These are phyloP conservation scores for Monilinia vaccinii-corymbosi DNA, from an alignment of 2,329 filamentous ascomycete genomes.

Conservation along the genomic window DNA sequence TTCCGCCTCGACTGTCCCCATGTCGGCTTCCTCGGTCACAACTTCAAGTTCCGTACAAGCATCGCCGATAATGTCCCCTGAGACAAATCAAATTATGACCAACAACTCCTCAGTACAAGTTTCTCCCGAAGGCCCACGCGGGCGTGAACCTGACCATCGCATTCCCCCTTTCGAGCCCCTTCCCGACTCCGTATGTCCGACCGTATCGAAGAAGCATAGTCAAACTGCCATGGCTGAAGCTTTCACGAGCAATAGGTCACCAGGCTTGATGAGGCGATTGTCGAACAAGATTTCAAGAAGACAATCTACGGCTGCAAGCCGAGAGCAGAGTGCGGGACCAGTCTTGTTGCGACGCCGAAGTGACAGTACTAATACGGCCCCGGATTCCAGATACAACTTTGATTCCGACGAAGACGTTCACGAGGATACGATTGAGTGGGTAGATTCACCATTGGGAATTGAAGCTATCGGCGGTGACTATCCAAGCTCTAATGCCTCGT, in stretches of 20 bases:
- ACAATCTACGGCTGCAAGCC: slow-evolving; percentile 65
- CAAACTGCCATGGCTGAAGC: slow-evolving; percentile 55
- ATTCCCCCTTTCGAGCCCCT: slow-evolving; percentile 52
- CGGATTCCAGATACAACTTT: slow-evolving; percentile 37
- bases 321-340: slow-evolving; percentile 83
- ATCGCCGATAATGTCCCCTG: slow-evolving; percentile 50
- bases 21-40: slow-evolving; percentile 46
- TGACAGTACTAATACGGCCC: slow-evolving; percentile 71
- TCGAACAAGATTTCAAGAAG: slow-evolving; percentile 74
- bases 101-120: slow-evolving; percentile 55
- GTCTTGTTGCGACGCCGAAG: slow-evolving; percentile 72
- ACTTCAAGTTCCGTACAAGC: slow-evolving; percentile 44
- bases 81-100: slow-evolving; percentile 40
- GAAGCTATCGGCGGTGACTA: slow-evolving; percentile 40
- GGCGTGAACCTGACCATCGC: slow-evolving; percentile 43
- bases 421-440: slow-evolving; percentile 34
- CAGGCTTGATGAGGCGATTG: slow-evolving; percentile 70
- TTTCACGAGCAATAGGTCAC: slow-evolving; percentile 46
- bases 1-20: slow-evolving; percentile 34
- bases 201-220: slow-evolving; percentile 48
- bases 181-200: slow-evolving; percentile 56
- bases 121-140: slow-evolving; percentile 55
- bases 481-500: slow-evolving; percentile 40
- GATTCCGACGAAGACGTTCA: slow-evolving; percentile 52
- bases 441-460: slow-evolving; percentile 34